Evolutionary conservation across 2,329 filamentous ascomycete genomes (phyloP).

Genomic region (Fusarium tjaetaba): DNA sequence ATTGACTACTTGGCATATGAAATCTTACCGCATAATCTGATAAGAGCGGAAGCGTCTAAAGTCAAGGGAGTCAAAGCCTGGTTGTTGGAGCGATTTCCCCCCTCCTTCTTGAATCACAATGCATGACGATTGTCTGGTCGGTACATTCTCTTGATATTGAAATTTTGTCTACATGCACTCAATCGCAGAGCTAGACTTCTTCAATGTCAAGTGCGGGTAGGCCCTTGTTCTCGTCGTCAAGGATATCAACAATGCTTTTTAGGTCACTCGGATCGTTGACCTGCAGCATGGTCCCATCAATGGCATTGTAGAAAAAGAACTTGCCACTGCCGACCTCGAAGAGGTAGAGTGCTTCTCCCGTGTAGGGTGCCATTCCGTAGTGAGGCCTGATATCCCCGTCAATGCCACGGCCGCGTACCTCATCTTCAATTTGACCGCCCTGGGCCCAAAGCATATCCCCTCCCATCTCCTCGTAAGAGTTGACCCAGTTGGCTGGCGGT

Average conservation of each 20-base stretch:
- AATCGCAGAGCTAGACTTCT: not conserved
- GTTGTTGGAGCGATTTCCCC: rapidly evolving
- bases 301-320: not conserved
- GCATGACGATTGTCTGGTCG: rapidly evolving
- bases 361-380: not conserved
- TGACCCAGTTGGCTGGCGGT: not conserved
- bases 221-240: not conserved
- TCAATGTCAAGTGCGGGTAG: not conserved
- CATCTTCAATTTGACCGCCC: not conserved
- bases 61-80: not conserved
- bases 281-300: not conserved
- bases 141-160: rapidly evolving
- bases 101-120: not conserved
- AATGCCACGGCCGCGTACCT: not conserved
- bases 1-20: not conserved
- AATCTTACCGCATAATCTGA: not conserved
- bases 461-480: not conserved
- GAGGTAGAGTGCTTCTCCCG: not conserved
- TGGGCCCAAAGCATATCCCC: not conserved
- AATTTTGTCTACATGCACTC: rapidly evolving
- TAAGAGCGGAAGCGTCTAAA: rapidly evolving
- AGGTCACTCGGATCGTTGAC: not conserved
- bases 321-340: not conserved
- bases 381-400: not conserved
- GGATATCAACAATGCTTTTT: not conserved